Conservation (phyloP, 495 filamentous ascomycete species). For the Podospora tetraspora region DNA sequence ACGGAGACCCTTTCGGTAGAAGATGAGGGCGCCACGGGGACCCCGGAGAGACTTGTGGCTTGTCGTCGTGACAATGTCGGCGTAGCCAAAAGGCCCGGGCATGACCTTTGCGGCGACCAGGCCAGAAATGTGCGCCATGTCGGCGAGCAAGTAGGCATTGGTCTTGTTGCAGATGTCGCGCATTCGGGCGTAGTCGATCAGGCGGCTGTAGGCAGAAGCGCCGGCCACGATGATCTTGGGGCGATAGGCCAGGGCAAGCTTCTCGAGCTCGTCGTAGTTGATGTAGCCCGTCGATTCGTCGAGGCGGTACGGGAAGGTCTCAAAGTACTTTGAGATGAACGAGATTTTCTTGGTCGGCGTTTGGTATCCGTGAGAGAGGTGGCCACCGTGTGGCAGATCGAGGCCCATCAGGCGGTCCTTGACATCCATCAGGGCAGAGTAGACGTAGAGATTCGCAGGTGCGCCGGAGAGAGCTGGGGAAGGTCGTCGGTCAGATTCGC, state of each 20-base stretch:
- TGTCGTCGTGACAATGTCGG: constrained; percentile 96
- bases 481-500: constrained; percentile 8
- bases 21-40: constrained; percentile 95
- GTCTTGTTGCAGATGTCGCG: constrained; percentile 80
- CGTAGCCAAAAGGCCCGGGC: constrained; percentile 79
- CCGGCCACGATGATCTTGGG: constrained; percentile 95
- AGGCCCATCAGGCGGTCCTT: constrained; percentile 97
- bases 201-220: constrained; percentile 87
- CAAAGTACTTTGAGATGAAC: constrained; percentile 96
- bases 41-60: constrained; percentile 96
- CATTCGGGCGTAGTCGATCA: constrained; percentile 89
- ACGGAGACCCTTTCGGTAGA: constrained; percentile 88
- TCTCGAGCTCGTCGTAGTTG: constrained; percentile 85
- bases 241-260: constrained; percentile 78
- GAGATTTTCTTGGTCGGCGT: constrained; percentile 98
- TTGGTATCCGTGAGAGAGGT: constrained; percentile 97
- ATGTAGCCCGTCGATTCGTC: constrained; percentile 88
- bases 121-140: constrained; percentile 98
- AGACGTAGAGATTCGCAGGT: constrained; percentile 92
- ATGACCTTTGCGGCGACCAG: constrained; percentile 87
- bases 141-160: constrained; percentile 86
- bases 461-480: constrained; percentile 81
- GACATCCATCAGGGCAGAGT: constrained; percentile 83
- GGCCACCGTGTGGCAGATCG: constrained; percentile 92
- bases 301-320: constrained; percentile 90